These are phyloP conservation scores for Penicillium sp. DNA, from an alignment of 2,329 filamentous ascomycete species.

Conservation along the genomic window DNA sequence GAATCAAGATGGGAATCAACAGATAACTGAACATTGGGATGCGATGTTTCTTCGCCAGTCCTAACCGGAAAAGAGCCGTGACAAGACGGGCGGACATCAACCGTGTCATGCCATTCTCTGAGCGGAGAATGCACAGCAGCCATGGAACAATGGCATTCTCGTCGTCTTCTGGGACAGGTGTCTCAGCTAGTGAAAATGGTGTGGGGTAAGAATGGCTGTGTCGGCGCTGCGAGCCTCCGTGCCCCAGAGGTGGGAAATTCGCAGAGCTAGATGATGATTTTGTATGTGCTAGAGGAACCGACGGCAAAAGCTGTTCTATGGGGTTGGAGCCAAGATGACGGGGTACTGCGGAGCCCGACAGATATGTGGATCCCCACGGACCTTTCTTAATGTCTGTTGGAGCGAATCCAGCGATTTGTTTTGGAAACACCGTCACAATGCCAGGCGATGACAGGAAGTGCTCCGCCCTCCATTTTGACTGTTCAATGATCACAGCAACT, in stretches of 20 bases:
- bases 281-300: conserved; percentile 31
- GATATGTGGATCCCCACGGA: conserved; percentile 47
- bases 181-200: conserved; percentile 30
- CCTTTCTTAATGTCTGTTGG: conserved; percentile 43
- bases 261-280: conserved; percentile 27
- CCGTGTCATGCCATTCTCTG: conserved; percentile 50
- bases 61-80: conserved; percentile 59
- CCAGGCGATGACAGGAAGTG: conserved; percentile 61
- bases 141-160: conserved; percentile 66
- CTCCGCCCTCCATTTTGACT: conserved; percentile 69
- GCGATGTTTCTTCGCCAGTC: conserved; percentile 55
- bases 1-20: conserved; percentile 61
- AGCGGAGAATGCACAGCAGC: conserved; percentile 58
- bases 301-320: conserved; percentile 59
- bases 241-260: conserved; percentile 49
- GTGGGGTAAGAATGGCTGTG: conserved; percentile 31
- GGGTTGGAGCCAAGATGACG: conserved; percentile 45
- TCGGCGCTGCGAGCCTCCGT: conserved; percentile 31
- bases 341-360: conserved; percentile 44
- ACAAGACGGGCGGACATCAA: conserved; percentile 62
- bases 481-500: conserved; percentile 64
- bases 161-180: conserved; percentile 46
- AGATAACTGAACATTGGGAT: conserved; percentile 58
- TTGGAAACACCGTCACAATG: conserved; percentile 61
- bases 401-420: conserved; percentile 45